A percentile compares a stretch with the other conserved stretches of the same genome.
These are phyloP conservation scores for Colletotrichum scovillei DNA, from an alignment of 2,329 filamentous ascomycete species.

Conservation along the genomic window DNA sequence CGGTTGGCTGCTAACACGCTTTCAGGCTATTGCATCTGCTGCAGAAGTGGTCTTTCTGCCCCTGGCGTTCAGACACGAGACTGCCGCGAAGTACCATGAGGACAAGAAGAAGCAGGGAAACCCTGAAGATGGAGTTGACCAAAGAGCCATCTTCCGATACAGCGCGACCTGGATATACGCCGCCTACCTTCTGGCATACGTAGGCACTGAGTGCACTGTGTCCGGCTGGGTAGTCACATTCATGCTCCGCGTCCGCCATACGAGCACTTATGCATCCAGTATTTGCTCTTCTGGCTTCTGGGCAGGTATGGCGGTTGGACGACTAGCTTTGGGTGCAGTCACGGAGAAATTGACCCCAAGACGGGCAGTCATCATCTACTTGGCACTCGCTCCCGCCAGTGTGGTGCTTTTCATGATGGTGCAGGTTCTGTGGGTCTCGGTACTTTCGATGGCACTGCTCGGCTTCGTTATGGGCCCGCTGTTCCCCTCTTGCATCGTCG, in stretches of 20 bases:
- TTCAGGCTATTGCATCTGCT: conserved; percentile 53
- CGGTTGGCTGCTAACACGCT: neutral
- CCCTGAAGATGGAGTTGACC: neutral
- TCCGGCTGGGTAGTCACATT: conserved; percentile 59
- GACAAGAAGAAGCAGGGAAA: conserved; percentile 45
- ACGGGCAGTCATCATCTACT: conserved; percentile 12
- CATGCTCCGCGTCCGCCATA: conserved; percentile 53
- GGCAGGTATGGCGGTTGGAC: conserved; percentile 55
- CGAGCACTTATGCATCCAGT: conserved; percentile 48
- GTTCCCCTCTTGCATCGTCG: conserved; percentile 30
- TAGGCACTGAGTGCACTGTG: conserved; percentile 56
- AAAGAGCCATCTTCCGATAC: conserved; percentile 44
- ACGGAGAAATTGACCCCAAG: conserved; percentile 46
- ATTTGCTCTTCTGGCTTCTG: conserved; percentile 57
- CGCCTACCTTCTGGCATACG: conserved; percentile 55
- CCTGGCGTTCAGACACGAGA: conserved; percentile 72
- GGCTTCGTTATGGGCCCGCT: conserved; percentile 35
- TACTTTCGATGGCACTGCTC: conserved; percentile 17
- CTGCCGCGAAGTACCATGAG: conserved; percentile 65
- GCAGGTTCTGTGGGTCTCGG: conserved; percentile 16
- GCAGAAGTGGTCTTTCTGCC: conserved; percentile 65
- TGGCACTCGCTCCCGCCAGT: neutral
- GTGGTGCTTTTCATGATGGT: conserved; percentile 17
- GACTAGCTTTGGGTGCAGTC: conserved; percentile 45
- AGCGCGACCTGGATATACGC: conserved; percentile 54